These are phyloP conservation scores for Rutstroemia sydowiana DNA, from an alignment of 2,329 filamentous ascomycete species.

Conservation along the genomic window DNA sequence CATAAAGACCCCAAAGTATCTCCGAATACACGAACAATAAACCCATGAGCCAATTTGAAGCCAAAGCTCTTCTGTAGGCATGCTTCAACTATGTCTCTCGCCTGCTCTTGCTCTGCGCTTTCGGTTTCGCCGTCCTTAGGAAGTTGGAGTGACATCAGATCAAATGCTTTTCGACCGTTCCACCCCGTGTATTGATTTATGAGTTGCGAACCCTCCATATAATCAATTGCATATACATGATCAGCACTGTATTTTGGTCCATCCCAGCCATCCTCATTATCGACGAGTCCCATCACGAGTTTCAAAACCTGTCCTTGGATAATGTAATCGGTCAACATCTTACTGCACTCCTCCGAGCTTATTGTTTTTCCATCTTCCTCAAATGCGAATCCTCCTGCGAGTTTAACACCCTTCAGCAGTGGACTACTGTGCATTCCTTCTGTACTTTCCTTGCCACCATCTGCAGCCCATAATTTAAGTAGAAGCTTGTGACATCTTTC, in stretches of 20 bases:
- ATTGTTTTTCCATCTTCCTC: slow-evolving; percentile 30
- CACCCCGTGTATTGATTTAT: slow-evolving; percentile 46
- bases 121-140: slow-evolving; percentile 35
- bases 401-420: slow-evolving; percentile 38
- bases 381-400: slow-evolving; percentile 27
- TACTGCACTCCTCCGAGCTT: slow-evolving; percentile 34
- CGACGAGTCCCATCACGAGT: slow-evolving; percentile 44
- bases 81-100: slow-evolving; percentile 43
- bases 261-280: slow-evolving; percentile 44
- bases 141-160: slow-evolving; percentile 40
- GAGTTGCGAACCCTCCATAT: slow-evolving; percentile 42
- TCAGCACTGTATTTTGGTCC: slow-evolving; percentile 43
- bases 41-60: slow-evolving; percentile 48
- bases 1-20: slow-evolving; percentile 47
- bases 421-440: slow-evolving; percentile 43
- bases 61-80: slow-evolving; percentile 44
- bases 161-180: slow-evolving; percentile 42
- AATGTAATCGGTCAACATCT: slow-evolving; percentile 48
- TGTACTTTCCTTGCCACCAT: slow-evolving; percentile 40
- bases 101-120: slow-evolving; percentile 39
- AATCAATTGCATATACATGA: slow-evolving; percentile 44
- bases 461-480: slow-evolving; percentile 42
- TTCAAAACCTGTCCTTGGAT: slow-evolving; percentile 47
- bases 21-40: slow-evolving; percentile 43
- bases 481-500: slow-evolving; percentile 42